phyloP scores from a whole-genome alignment of 805 yeast genomes.

The Yarrowia porcina region DNA sequence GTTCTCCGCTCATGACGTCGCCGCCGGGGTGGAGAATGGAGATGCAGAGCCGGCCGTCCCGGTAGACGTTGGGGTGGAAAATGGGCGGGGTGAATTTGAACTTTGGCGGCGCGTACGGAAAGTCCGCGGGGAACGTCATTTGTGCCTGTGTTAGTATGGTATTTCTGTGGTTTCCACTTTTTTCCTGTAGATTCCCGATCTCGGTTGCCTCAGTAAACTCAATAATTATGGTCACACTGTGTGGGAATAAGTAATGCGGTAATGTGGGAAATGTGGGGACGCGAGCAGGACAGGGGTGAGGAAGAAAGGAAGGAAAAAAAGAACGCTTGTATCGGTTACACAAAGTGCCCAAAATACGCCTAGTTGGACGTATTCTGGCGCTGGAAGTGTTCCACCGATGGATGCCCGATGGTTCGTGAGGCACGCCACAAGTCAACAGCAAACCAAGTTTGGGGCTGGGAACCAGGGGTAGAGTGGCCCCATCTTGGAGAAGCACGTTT shows the following conservation, averaged over 20 bases:
- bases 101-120: conserved; percentile 89
- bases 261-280: neutral
- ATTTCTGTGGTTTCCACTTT: too few species aligned
- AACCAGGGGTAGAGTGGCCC: neutral
- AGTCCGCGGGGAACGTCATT: conserved; percentile 88
- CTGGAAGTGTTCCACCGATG: neutral
- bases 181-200: neutral
- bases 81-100: conserved; percentile 91
- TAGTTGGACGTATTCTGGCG: too few species aligned
- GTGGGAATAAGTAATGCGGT: too few species aligned
- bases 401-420: neutral
- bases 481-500: neutral
- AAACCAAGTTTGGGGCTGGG: neutral
- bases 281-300: neutral
- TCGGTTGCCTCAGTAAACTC: neutral
- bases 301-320: neutral
- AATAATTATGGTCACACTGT: conserved; percentile 1
- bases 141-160: conserved; percentile 54
- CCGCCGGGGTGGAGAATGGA: conserved; percentile 91
- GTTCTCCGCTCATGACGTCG: conserved; percentile 85
- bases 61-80: conserved; percentile 91
- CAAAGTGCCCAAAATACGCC: too few species aligned
- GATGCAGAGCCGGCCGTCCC: conserved; percentile 89
- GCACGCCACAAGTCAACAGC: neutral
- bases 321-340: too few species aligned